Evolutionary conservation across 2,329 filamentous ascomycete species (phyloP).

Genomic region (Pleurostoma richardsiae): DNA sequence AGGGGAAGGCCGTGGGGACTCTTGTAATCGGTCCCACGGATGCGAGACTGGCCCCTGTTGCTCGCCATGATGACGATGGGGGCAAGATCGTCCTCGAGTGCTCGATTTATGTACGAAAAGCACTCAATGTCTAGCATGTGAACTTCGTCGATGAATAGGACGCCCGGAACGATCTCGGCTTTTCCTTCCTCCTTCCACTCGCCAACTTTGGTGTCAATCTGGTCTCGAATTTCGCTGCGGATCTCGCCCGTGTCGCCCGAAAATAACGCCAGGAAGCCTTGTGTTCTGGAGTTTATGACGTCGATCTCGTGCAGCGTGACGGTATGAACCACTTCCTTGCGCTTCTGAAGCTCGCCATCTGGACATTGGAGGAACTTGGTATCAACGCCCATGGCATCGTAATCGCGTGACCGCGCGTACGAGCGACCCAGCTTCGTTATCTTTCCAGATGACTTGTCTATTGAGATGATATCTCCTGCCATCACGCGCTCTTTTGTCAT

Average conservation of each 20-base stretch:
- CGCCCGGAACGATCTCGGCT: conserved; percentile 93
- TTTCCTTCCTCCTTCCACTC: conserved; percentile 99
- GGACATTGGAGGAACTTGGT: conserved; percentile 98
- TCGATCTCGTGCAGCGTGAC: conserved; percentile 98
- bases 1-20: conserved; percentile 91
- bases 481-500: conserved; percentile 99
- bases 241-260: conserved; percentile 98
- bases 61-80: conserved; percentile 99
- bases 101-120: conserved; percentile 97
- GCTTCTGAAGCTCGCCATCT: conserved; percentile 94
- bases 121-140: conserved; percentile 99
- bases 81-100: conserved; percentile 88
- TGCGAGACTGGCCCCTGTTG: conserved; percentile 87
- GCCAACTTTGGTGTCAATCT: conserved; percentile 98
- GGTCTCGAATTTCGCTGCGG: conserved; percentile 90
- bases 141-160: conserved; percentile 97
- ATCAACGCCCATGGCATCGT: conserved; percentile 98
- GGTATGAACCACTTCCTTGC: conserved; percentile 94
- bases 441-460: conserved; percentile 97
- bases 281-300: conserved; percentile 98
- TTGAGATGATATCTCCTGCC: conserved; percentile 96
- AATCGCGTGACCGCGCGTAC: conserved; percentile 91
- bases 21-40: conserved; percentile 88
- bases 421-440: conserved; percentile 96
- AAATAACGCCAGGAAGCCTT: conserved; percentile 95